These are phyloP conservation scores for Phytophthora capsici DNA, from an alignment of 352 stramenopile genomes.

Conservation along the genomic window DNA sequence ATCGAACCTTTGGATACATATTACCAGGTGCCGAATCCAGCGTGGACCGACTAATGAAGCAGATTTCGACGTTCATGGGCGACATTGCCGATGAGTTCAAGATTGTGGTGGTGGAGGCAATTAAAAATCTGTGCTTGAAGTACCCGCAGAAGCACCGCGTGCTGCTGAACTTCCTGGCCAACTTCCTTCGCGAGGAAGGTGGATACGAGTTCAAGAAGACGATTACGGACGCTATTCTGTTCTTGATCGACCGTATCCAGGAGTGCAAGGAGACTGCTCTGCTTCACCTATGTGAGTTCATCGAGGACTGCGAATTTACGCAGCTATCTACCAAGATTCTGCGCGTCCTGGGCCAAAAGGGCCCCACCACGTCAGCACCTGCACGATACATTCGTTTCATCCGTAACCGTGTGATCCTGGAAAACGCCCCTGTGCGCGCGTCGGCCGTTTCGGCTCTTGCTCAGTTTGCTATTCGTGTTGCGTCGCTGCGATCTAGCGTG, in stretches of 20 bases:
- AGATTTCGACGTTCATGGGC: conserved; percentile 98
- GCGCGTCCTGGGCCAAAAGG: conserved; percentile 95
- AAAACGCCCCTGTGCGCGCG: conserved; percentile 97
- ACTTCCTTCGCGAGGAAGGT: conserved; percentile 96
- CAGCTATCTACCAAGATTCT: conserved; percentile 94
- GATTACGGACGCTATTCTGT: conserved; percentile 98
- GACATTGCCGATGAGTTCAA: conserved; percentile 99
- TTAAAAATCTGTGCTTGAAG: conserved; percentile 98
- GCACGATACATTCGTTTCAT: conserved; percentile 99
- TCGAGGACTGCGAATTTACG: conserved; percentile 97
- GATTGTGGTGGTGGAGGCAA: conserved; percentile 97
- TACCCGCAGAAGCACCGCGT: conserved; percentile 98
- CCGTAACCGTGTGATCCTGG: conserved; percentile 99
- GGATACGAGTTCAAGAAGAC: conserved; percentile 99
- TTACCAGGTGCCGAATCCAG: conserved; percentile 91
- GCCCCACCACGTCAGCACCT: conserved; percentile 93
- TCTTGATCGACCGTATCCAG: conserved; percentile 96
- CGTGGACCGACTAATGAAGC: conserved; percentile 96
- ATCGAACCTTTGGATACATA: not conserved
- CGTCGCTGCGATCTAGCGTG: conserved; percentile 93
- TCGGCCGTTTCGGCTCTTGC: conserved; percentile 96
- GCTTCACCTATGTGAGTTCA: conserved; percentile 99
- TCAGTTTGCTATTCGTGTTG: conserved; percentile 96
- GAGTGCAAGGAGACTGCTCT: conserved; percentile 97
- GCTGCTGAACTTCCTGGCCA: conserved; percentile 98